Conservation (phyloP, 352 stramenopile genomes). For the Globisporangium iwayamae region DNA sequence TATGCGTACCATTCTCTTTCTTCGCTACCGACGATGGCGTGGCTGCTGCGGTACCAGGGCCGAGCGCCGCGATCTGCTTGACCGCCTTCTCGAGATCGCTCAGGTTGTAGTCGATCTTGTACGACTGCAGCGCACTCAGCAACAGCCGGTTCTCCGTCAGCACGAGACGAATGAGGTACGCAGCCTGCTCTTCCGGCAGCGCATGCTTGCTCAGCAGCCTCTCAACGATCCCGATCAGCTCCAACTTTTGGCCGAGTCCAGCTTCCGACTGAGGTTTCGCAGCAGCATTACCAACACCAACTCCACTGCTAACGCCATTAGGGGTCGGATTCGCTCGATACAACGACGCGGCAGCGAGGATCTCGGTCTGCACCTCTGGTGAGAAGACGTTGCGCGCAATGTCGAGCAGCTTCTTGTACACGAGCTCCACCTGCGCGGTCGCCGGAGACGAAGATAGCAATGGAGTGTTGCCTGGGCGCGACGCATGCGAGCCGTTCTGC, state of each 20-base stretch:
- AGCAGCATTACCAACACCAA: not conserved
- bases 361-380: constrained; percentile 46
- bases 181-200: constrained; percentile 50
- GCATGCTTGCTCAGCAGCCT: constrained; percentile 54
- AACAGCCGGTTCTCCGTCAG: constrained; percentile 47
- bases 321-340: constrained; percentile 20
- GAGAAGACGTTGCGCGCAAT: constrained; percentile 57
- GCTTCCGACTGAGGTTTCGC: not conserved
- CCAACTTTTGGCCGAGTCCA: constrained; percentile 32
- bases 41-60: constrained; percentile 6
- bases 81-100: constrained; percentile 48
- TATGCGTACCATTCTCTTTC: not conserved
- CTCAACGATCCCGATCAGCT: constrained; percentile 50
- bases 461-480: not conserved
- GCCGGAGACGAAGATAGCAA: not conserved
- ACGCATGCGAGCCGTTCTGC: not conserved
- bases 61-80: constrained; percentile 45
- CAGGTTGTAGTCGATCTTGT: constrained; percentile 41
- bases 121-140: constrained; percentile 49
- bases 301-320: not conserved
- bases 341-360: constrained; percentile 32
- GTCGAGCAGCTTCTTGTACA: constrained; percentile 49
- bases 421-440: constrained; percentile 35
- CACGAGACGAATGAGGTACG: constrained; percentile 44
- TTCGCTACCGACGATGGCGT: not conserved